Conservation (phyloP, 306 rosid species). For the Malus sylvestris region DNA sequence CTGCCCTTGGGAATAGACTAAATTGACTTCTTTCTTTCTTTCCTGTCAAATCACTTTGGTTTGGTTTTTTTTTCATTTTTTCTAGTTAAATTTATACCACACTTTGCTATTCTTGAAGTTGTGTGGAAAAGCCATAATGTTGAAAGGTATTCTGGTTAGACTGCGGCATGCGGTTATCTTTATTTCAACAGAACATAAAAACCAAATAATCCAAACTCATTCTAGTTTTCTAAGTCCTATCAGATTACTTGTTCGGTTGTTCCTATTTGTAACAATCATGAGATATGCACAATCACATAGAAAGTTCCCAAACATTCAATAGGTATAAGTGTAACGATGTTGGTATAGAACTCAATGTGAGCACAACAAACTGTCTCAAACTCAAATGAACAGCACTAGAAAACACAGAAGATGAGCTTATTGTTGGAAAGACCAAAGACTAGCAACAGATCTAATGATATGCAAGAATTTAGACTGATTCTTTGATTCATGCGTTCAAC, state of each 20-base stretch:
- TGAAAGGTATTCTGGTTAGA: neutral
- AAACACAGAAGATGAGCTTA: slow-evolving; percentile 34
- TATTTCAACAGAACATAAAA: neutral
- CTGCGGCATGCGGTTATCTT: neutral
- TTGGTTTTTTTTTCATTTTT: neutral
- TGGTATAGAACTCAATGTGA: neutral
- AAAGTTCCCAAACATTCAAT: neutral
- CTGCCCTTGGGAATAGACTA: neutral
- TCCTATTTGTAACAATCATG: neutral
- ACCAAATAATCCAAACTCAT: neutral
- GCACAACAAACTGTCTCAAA: slow-evolving; percentile 25
- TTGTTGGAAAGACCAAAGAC: slow-evolving; percentile 4
- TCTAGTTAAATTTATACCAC: neutral
- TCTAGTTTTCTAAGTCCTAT: neutral
- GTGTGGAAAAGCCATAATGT: neutral
- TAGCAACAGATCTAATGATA: slow-evolving; percentile 8
- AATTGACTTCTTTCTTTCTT: neutral
- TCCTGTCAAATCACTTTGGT: neutral
- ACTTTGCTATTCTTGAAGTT: neutral
- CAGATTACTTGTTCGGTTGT: neutral
- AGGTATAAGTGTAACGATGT: neutral
- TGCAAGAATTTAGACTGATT: slow-evolving; percentile 19
- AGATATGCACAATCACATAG: neutral
- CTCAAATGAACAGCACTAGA: slow-evolving; percentile 21
- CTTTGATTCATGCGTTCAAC: slow-evolving; percentile 31